phyloP scores from a whole-genome alignment of 2,329 filamentous ascomycete species.

The Fusarium sp. region DNA sequence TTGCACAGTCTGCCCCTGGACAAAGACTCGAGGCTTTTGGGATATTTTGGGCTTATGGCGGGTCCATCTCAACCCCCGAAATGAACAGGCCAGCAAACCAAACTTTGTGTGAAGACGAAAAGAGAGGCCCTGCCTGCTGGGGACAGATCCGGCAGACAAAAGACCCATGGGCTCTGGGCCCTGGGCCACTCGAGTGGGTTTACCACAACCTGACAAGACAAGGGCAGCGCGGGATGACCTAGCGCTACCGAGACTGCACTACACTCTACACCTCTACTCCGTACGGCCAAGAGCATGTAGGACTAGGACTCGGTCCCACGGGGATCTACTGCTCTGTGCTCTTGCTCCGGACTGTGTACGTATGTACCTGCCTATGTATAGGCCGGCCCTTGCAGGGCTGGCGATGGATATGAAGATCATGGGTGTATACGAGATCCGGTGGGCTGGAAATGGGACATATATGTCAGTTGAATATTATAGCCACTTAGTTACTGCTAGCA shows the following conservation, averaged over 20 bases:
- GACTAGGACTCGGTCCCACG: constrained; percentile 9
- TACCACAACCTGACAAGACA: constrained; percentile 14
- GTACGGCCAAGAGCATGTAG: constrained; percentile 10
- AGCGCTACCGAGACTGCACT: constrained; percentile 4
- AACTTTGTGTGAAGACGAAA: background rate
- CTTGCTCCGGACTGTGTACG: background rate
- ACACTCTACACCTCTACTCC: constrained; percentile 4
- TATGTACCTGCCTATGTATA: constrained; percentile 27
- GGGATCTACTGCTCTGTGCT: constrained; percentile 8
- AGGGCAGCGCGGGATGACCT: constrained; percentile 24
- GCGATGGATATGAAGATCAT: constrained; percentile 32
- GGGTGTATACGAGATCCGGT: constrained; percentile 36
- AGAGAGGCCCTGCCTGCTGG: constrained; percentile 12
- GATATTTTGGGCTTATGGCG: constrained; percentile 8
- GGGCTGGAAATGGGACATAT: constrained; percentile 31
- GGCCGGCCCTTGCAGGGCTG: constrained; percentile 26
- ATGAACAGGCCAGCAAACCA: constrained; percentile 5
- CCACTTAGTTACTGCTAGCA: constrained; percentile 15
- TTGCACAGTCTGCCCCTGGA: constrained; percentile 4
- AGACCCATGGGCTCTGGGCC: constrained; percentile 24
- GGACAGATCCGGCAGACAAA: constrained; percentile 29
- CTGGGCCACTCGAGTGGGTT: constrained; percentile 30
- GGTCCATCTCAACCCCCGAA: background rate
- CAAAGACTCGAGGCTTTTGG: constrained; percentile 10
- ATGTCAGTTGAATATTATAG: constrained; percentile 35